Base-by-base conservation (phyloP, 2,329 filamentous ascomycete genomes). In the Plenodomus tracheiphilus region DNA sequence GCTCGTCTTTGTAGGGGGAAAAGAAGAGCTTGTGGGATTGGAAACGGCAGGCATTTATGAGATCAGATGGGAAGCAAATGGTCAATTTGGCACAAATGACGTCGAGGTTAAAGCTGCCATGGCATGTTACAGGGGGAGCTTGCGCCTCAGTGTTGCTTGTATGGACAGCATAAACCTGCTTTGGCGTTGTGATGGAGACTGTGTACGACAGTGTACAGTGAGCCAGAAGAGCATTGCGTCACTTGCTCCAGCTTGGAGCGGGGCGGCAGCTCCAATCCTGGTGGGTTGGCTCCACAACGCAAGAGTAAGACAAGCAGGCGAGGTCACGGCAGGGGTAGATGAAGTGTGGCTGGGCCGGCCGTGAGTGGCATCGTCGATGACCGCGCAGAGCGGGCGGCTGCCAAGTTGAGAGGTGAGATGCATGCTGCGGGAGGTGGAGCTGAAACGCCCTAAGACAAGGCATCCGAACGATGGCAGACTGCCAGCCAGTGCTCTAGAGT, bases 161-260 rank as follows among this genome's bases (percentile, higher is more conserved):
- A 55, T 53, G 53, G 56, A 58, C 41, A 47, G 47, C 58, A 60
- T 59, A 73, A 69, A 73, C 70, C 68, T 72, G 70, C 67, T 73
- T 73, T 72, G 51, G 51, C 25, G 48, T 55, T 55, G 49, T 41
- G 47, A 41, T 36, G 44, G 46, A 56, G 54, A 51, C 47, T 54
- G 54, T 65, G 65, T 66, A 61, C 59, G 51, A 67, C 64, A 39
- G 47, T 41, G 49, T 51, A 53, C 56, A 36, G 61, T 56, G 56
- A 59, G 61, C 53, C 47, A 50, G 49, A 58, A 51, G 44, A 57
- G 50, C 49, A 68, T 71, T 72, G 66, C 68, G 68, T 71, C 69
- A 71, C 67, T 58, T 47, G 53, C 52, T 58, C 53, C 55, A 64
- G 58, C 50, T 50, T 61, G 43, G 59, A 54, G 68, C 65, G 66